phyloP scores from a whole-genome alignment of 768 basidiomycete species.

The Kwoniella europaea region DNA sequence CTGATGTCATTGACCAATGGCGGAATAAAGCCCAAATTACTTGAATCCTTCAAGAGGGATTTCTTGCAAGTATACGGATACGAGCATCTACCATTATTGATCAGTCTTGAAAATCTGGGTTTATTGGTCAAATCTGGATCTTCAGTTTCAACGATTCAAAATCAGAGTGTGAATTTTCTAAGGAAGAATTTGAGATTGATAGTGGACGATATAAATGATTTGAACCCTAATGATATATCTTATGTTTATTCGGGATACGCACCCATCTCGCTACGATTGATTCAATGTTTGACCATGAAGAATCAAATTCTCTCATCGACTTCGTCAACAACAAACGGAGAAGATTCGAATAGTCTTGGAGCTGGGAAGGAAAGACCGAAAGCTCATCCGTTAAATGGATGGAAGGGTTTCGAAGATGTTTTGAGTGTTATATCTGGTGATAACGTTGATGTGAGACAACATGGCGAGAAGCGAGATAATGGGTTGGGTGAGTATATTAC shows the following conservation, averaged over 20 bases:
- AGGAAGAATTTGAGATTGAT: slow-evolving; percentile 73
- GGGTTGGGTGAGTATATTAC: slow-evolving; percentile 16
- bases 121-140: slow-evolving; percentile 67
- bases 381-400: slow-evolving; percentile 91
- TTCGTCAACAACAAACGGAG: slow-evolving; percentile 33
- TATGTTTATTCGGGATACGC: slow-evolving; percentile 98
- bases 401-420: slow-evolving; percentile 97
- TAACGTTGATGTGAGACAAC: slow-evolving; percentile 74
- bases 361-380: slow-evolving; percentile 63
- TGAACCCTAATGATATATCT: slow-evolving; percentile 83
- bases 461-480: slow-evolving; percentile 20
- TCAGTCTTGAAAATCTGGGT: slow-evolving; percentile 57
- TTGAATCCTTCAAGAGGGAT: slow-evolving; percentile 90
- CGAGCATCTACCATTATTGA: slow-evolving; percentile 63
- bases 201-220: slow-evolving; percentile 76
- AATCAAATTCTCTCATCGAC: slow-evolving; percentile 69
- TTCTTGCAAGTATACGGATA: slow-evolving; percentile 81
- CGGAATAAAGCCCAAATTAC: slow-evolving; percentile 80
- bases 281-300: slow-evolving; percentile 92
- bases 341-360: slow-evolving; percentile 61
- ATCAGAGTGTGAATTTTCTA: slow-evolving; percentile 29
- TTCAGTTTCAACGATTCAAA: background rate
- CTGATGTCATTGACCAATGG: slow-evolving; percentile 82
- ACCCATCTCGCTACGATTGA: slow-evolving; percentile 84
- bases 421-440: slow-evolving; percentile 79